A percentile compares a stretch with the other conserved stretches of the same genome.
phyloP scores from a whole-genome alignment of 306 rosid species.

The Hippophae rhamnoides region DNA sequence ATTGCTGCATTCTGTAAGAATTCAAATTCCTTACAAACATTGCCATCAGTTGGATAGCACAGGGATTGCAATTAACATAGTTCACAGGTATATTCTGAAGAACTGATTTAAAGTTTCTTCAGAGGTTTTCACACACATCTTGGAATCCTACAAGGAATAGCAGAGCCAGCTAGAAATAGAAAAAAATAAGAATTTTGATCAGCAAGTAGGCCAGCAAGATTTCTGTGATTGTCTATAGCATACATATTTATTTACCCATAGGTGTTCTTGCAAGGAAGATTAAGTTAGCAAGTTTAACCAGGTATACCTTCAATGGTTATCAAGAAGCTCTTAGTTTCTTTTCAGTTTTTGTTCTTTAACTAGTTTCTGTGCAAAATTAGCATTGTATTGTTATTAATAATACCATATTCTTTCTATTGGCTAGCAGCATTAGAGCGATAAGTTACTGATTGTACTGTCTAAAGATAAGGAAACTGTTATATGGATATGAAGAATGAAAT shows the following conservation, averaged over 20 bases:
- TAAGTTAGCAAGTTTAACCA: slow-evolving; percentile 36
- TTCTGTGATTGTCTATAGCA: slow-evolving; percentile 65
- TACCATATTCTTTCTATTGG: slow-evolving; percentile 8
- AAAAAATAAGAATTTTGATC: slow-evolving; percentile 32
- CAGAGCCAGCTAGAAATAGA: slow-evolving; percentile 47
- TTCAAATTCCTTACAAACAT: slow-evolving; percentile 41
- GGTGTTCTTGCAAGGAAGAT: slow-evolving; percentile 44
- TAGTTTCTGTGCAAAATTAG: slow-evolving; percentile 7
- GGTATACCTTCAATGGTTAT: slow-evolving; percentile 22
- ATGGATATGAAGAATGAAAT: background rate
- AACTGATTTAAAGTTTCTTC: slow-evolving; percentile 30
- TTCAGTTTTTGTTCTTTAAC: slow-evolving; percentile 11
- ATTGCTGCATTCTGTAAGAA: slow-evolving; percentile 63
- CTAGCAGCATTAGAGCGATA: background rate
- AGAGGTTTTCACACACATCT: slow-evolving; percentile 47
- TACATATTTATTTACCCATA: slow-evolving; percentile 36
- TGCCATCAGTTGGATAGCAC: slow-evolving; percentile 39
- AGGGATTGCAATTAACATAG: slow-evolving; percentile 34
- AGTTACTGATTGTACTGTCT: background rate
- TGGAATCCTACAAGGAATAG: slow-evolving; percentile 32
- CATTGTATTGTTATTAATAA: slow-evolving; percentile 6
- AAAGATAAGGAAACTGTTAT: background rate
- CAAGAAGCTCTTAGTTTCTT: slow-evolving; percentile 22
- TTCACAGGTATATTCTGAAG: slow-evolving; percentile 44
- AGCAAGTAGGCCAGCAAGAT: slow-evolving; percentile 53